Base-by-base conservation (phyloP, 495 filamentous ascomycete species). In the Penicillium canescens region DNA sequence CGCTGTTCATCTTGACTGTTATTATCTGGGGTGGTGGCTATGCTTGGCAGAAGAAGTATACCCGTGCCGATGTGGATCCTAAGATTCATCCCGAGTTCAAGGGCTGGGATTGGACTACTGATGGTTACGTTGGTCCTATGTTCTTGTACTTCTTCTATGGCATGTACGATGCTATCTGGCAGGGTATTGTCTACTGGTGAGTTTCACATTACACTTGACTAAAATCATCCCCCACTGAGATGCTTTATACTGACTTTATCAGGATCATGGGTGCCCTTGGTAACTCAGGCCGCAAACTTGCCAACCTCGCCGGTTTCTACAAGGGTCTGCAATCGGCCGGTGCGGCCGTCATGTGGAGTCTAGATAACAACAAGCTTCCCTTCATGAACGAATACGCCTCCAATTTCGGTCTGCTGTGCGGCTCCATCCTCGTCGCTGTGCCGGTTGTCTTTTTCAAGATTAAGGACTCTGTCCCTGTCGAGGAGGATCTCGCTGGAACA, bases 261-360 rank as follows among this genome's bases (percentile, higher is more conserved):
- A 89, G 85, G 86, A 84, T 85, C 72, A 96, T 96, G 87, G 92
- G 92, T 40, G 82, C 92, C 10, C 78, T 95, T 46, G 90, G 88
- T 56, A 96, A 96, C 78, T 93, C 92, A 23, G 86, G 89, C 53
- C 88, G 92, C 61, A 92, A 90, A 62, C 83, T 91, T 13, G 92
- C 92, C 70, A 94, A 96, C 76, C 84, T 92, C 60, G 84, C 90
- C 13, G 92, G 92, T 42, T 96, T 92, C 78, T 96, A 96, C 82
- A 96, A 96, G 64, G 90, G 89, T 40, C 84, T 96, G 54, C 92
- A 96, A 68, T 92, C 89, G 18, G 90, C 90, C 14, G 92, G 91
- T 46, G 81, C 86, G 2, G 91, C 90, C 18, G 81, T 96, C 41
- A 88, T 87, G 60, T 96, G 85, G 86, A 78, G 83, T n/a, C 62